Conservation (phyloP, 2,329 filamentous ascomycete genomes). For the Amphichorda felina region DNA sequence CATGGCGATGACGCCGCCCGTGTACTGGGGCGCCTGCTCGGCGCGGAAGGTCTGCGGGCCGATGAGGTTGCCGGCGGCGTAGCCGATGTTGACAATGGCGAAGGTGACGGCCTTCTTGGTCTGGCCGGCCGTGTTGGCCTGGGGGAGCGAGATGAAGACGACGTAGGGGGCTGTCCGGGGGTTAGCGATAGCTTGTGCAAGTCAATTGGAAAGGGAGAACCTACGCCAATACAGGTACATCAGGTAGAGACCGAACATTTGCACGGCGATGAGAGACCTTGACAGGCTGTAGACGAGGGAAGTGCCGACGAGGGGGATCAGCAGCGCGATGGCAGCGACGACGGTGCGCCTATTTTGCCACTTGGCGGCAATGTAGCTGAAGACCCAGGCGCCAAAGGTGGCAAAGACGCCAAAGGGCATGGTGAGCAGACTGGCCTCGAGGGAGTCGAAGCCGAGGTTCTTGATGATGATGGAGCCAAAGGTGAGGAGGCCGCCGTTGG, state of each 20-base stretch:
- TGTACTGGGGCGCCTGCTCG: slow-evolving; percentile 1
- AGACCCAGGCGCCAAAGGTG: slow-evolving; percentile 29
- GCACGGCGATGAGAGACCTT: background rate
- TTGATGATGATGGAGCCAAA: slow-evolving; percentile 20
- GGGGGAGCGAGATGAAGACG: slow-evolving; percentile 44
- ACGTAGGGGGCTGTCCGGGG: slow-evolving; percentile 7
- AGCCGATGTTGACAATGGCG: slow-evolving; percentile 5
- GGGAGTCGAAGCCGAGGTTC: slow-evolving; percentile 15
- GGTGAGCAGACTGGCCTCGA: slow-evolving; percentile 50
- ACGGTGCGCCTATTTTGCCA: slow-evolving; percentile 1
- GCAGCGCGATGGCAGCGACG: background rate
- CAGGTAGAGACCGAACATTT: slow-evolving; percentile 3
- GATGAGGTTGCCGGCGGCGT: slow-evolving; percentile 5
- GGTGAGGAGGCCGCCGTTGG: slow-evolving; percentile 33
- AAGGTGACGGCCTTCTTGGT: slow-evolving; percentile 7
- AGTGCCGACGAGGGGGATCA: slow-evolving; percentile 1
- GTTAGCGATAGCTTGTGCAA: slow-evolving; percentile 2
- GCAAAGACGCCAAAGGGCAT: slow-evolving; percentile 53
- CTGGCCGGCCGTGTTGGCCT: slow-evolving; percentile 24
- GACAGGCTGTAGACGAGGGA: slow-evolving; percentile 1
- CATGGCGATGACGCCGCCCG: slow-evolving; percentile 34
- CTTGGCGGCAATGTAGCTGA: background rate
- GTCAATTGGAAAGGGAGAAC: background rate
- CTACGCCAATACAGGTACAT: slow-evolving; percentile 3
- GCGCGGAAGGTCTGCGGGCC: slow-evolving; percentile 6